Evolutionary conservation across 2,329 filamentous ascomycete genomes (phyloP), one percentile per base, ranked within the genome.

Genomic region (Aspergillus quadrilineatus): DNA sequence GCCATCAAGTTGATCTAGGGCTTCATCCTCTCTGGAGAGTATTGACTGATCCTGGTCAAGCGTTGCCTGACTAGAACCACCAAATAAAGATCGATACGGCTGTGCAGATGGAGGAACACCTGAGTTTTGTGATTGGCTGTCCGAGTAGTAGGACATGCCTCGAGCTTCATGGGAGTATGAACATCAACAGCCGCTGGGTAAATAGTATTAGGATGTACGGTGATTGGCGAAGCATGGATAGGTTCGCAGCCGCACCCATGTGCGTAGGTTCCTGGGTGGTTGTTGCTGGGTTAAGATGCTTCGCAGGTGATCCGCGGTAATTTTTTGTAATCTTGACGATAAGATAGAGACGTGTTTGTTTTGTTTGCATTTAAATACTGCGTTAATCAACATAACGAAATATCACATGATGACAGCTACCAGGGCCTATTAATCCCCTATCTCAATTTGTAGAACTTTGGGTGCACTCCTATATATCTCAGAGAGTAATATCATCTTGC

Each of bases 61-160:
- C 22, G 51, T 58, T 66, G 65, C 57, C 41, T 68, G 60, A 14
- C 61, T 65, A 6, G 63, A 59, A 3, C 69, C 68, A 29, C 68
- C 70, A 39, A 71, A 73, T 49, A 72, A 55, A 29, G 69, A 69
- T 26, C 58, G 63, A 47, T 65, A 64, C 17, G 65, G 67, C 43
- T 69, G 70, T 26, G 69, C 68, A 45, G 70, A 73, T 34, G 67
- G 62, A 47, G 63, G 65, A 42, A 62, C 62, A 41, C 50, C 59
- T 34, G 60, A 55, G 9, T 61, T 61, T 32, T 66, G 61, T 28
- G 67, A 63, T 36, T 60, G 60, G 2, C 58, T 59, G 43, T 64
- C 63, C 32, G 63, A 62, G 17, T 60, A 58, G 28, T 65, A 68
- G 62, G 69, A 71, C 69, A 72, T 72, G 53, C 44, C 57, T 55